Evolutionary conservation across 768 basidiomycete species (phyloP).

Genomic region (Phylloporus sp.): DNA sequence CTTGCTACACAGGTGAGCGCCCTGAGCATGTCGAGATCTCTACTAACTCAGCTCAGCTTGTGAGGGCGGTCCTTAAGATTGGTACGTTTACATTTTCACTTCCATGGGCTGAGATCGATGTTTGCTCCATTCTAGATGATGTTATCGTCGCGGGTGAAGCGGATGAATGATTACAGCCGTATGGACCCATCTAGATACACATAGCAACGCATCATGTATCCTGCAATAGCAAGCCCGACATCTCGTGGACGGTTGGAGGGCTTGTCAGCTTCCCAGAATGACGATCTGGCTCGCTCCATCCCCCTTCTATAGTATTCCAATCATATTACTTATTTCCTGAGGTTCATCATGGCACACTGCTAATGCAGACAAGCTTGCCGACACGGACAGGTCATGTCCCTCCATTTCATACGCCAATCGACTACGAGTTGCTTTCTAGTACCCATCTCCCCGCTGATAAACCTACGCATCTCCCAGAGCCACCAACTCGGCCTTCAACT

Average conservation of each 20-base stretch:
- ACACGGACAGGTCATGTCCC: no score
- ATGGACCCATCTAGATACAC: slow-evolving; percentile 21
- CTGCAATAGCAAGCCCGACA: slow-evolving; percentile 6
- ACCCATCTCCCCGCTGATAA: no score
- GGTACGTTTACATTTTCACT: slow-evolving; percentile 42
- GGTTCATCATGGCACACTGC: no score
- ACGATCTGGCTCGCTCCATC: neutral
- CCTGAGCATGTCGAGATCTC: neutral
- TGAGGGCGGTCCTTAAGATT: slow-evolving; percentile 85
- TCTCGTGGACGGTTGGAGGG: neutral
- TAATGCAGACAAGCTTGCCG: no score
- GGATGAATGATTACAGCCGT: slow-evolving; percentile 47
- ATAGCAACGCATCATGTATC: slow-evolving; percentile 23
- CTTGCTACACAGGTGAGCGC: slow-evolving; percentile 84
- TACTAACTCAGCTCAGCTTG: slow-evolving; percentile 47
- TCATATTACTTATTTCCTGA: no score
- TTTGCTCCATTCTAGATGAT: slow-evolving; percentile 50
- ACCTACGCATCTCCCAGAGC: slow-evolving; percentile 13
- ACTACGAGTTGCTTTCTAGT: no score
- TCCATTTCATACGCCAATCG: no score
- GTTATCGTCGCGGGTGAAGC: slow-evolving; percentile 71
- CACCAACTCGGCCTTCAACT: slow-evolving; percentile 55
- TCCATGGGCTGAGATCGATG: neutral
- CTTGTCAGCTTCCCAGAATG: neutral
- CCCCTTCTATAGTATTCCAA: no score